Percentiles rank a stretch among this genome's conserved stretches.
Conservation (phyloP, 495 filamentous ascomycete genomes). For the Entonaema liquescens region DNA sequence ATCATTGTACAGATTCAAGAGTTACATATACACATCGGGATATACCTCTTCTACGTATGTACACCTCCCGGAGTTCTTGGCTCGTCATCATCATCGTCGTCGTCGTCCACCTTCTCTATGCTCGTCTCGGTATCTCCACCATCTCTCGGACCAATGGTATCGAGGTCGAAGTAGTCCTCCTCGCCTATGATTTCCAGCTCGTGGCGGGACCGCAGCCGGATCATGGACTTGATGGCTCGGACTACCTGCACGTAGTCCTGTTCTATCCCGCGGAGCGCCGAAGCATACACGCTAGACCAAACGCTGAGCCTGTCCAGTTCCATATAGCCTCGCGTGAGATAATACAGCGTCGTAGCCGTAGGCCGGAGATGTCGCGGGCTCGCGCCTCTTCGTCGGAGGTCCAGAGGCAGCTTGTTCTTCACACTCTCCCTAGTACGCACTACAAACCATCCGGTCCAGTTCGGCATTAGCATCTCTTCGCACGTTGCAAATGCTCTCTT, state of each 20-base stretch:
- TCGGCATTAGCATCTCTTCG: slow-evolving; percentile 76
- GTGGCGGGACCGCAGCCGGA: slow-evolving; percentile 38
- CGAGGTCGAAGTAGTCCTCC: slow-evolving; percentile 20
- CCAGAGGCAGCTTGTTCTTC: slow-evolving; percentile 46
- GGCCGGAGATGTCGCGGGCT: slow-evolving; percentile 49
- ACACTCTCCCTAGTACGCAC: slow-evolving; percentile 32
- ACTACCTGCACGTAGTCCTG: slow-evolving; percentile 42
- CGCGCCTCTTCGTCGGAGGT: slow-evolving; percentile 46
- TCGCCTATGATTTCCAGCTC: slow-evolving; percentile 43
- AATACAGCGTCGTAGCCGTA: slow-evolving; percentile 50
- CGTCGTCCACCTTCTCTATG: not conserved
- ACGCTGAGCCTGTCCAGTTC: slow-evolving; percentile 48
- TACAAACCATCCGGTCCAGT: slow-evolving; percentile 74
- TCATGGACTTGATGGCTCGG: slow-evolving; percentile 49
- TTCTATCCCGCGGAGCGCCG: slow-evolving; percentile 38
- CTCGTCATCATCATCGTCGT: no score
- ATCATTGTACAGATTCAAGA: slow-evolving; percentile 7
- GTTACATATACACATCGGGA: slow-evolving; percentile 13
- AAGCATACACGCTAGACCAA: slow-evolving; percentile 46
- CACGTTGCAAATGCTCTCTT: slow-evolving; percentile 70
- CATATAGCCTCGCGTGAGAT: slow-evolving; percentile 51
- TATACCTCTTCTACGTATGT: not conserved
- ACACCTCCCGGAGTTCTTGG: no score
- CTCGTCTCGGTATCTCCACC: not conserved
- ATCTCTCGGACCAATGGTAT: slow-evolving; percentile 8